These are phyloP conservation scores for Globisporangium abappressorium DNA, from an alignment of 352 stramenopile species.

Conservation along the genomic window DNA sequence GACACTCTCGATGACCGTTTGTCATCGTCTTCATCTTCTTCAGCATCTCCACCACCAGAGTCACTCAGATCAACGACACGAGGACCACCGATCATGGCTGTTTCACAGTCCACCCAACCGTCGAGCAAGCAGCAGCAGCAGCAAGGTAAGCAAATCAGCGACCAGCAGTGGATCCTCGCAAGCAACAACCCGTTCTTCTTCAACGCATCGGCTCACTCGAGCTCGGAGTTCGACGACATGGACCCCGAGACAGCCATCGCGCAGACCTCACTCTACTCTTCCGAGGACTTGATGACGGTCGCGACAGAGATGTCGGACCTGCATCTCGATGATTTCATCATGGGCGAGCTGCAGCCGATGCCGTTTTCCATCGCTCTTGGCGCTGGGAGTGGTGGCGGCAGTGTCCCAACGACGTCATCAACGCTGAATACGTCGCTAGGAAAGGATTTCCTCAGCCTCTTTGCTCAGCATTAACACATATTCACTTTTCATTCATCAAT, in stretches of 20 bases:
- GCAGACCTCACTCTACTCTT: conserved; percentile 56
- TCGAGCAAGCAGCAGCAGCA: neutral
- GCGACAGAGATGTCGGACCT: conserved; percentile 59
- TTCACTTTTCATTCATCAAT: conserved; percentile 5
- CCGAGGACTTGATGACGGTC: conserved; percentile 55
- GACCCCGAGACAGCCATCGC: conserved; percentile 67
- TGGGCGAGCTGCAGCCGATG: conserved; percentile 26
- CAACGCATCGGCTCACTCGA: conserved; percentile 14
- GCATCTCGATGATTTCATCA: conserved; percentile 64
- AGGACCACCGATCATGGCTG: neutral
- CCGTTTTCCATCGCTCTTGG: conserved; percentile 6
- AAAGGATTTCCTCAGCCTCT: conserved; percentile 77
- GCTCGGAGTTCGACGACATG: conserved; percentile 46
- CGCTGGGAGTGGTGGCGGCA: conserved; percentile 8
- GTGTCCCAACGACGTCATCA: neutral
- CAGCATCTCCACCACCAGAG: neutral
- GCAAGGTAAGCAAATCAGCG: conserved; percentile 18
- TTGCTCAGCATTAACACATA: conserved; percentile 60
- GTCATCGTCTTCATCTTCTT: neutral
- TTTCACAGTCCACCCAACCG: neutral
- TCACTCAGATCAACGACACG: neutral
- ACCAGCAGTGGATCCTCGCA: conserved; percentile 53
- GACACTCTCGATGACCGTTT: conserved; percentile 3
- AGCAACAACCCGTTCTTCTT: conserved; percentile 56
- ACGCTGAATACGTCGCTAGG: conserved; percentile 70